A percentile compares a stretch with the other conserved stretches of the same genome.
phyloP scores from a whole-genome alignment of 2,329 filamentous ascomycete species.

The Aotearoamyces nothofagi region DNA sequence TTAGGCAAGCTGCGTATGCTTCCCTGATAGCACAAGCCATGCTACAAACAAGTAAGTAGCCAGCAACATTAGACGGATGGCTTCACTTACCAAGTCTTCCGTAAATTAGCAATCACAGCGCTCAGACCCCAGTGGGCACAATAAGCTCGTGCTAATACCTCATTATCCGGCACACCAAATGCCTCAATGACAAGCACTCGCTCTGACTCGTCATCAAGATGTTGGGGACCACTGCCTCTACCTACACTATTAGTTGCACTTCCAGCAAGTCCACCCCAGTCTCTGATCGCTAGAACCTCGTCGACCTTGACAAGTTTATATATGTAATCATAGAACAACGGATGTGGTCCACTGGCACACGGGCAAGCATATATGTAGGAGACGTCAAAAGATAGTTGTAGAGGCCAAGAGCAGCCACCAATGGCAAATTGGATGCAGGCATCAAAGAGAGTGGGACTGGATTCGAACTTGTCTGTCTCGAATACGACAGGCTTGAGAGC shows the following conservation, averaged over 20 bases:
- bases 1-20: too few species aligned
- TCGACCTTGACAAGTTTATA: slow-evolving; percentile 45
- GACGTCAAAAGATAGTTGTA: slow-evolving; percentile 47
- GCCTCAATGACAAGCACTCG: slow-evolving; percentile 59
- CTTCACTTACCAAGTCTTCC: slow-evolving; percentile 42
- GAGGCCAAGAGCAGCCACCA: slow-evolving; percentile 45
- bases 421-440: slow-evolving; percentile 49
- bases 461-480: slow-evolving; percentile 6
- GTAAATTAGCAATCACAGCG: slow-evolving; percentile 54
- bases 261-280: slow-evolving; percentile 38
- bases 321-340: slow-evolving; percentile 58
- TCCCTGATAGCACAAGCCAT: too few species aligned
- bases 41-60: too few species aligned
- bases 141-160: slow-evolving; percentile 64
- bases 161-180: slow-evolving; percentile 59
- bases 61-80: too few species aligned
- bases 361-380: slow-evolving; percentile 52
- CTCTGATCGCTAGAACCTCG: slow-evolving; percentile 46
- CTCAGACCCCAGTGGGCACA: slow-evolving; percentile 61
- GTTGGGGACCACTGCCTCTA: too few species aligned
- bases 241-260: too few species aligned
- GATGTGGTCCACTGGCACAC: slow-evolving; percentile 47
- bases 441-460: slow-evolving; percentile 35
- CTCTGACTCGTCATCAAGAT: slow-evolving; percentile 45
- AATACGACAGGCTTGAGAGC: slow-evolving; percentile 34